phyloP scores from a whole-genome alignment of 2,329 filamentous ascomycete species.

The Colletotrichum somersetense region DNA sequence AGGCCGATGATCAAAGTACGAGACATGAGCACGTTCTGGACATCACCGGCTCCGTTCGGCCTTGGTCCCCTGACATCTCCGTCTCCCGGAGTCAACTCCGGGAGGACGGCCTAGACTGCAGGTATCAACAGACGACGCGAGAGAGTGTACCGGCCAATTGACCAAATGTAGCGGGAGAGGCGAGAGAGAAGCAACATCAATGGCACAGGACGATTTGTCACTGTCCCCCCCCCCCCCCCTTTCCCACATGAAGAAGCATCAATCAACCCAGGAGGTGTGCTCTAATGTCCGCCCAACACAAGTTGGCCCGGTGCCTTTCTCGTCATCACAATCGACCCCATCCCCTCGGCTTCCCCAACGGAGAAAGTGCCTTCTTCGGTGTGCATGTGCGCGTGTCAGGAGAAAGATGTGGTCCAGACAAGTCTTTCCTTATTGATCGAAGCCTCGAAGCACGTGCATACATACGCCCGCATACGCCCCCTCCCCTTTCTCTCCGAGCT shows the following conservation, averaged over 20 bases:
- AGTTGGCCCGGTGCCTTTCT: not conserved
- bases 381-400: conserved; percentile 10
- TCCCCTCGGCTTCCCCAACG: conserved; percentile 17
- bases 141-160: not conserved
- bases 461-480: not conserved
- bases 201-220: not conserved
- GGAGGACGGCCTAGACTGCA: not conserved
- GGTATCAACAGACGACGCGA: not conserved
- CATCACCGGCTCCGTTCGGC: not conserved
- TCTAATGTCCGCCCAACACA: not conserved
- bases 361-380: conserved; percentile 7
- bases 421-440: conserved; percentile 20
- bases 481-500: not conserved
- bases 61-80: not conserved
- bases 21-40: conserved; percentile 7
- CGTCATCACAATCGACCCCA: not conserved
- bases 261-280: not conserved
- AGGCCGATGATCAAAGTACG: conserved; percentile 9
- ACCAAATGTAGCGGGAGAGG: not conserved
- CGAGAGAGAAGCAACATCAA: not conserved
- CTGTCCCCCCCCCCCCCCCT: not conserved
- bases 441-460: not conserved
- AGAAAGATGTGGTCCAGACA: not conserved
- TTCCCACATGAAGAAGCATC: not conserved
- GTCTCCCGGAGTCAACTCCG: conserved; percentile 32